These are phyloP conservation scores for Scedosporium minutisporum DNA, from an alignment of 2,329 filamentous ascomycete species.

Conservation along the genomic window DNA sequence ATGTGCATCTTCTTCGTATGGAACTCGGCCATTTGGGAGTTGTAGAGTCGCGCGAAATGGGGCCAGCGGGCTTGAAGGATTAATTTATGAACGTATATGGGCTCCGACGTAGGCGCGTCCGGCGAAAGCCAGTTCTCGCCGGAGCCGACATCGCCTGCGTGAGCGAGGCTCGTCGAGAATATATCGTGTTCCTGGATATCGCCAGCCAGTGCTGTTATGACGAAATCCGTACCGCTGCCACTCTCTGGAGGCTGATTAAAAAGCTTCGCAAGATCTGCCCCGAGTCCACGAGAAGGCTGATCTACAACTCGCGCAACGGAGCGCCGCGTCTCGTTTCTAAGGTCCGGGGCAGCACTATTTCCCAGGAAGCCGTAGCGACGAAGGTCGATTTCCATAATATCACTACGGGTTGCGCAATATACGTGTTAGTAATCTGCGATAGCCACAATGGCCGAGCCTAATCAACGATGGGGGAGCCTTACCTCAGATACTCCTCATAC, in stretches of 20 bases:
- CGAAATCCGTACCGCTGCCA: slow-evolving; percentile 82
- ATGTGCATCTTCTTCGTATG: slow-evolving; percentile 98
- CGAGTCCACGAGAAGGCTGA: slow-evolving; percentile 58
- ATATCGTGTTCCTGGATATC: slow-evolving; percentile 61
- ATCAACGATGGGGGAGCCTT: slow-evolving; percentile 7
- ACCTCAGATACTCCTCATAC: slow-evolving; percentile 79
- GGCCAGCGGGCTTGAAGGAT: slow-evolving; percentile 95
- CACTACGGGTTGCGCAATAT: slow-evolving; percentile 31
- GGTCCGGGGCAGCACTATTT: slow-evolving; percentile 56
- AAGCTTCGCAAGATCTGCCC: slow-evolving; percentile 72
- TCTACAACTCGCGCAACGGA: slow-evolving; percentile 37
- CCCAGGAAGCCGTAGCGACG: slow-evolving; percentile 85
- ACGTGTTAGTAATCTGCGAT: background rate
- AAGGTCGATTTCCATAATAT: slow-evolving; percentile 89
- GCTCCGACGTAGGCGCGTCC: slow-evolving; percentile 59
- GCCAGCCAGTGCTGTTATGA: slow-evolving; percentile 79
- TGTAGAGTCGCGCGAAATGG: slow-evolving; percentile 86
- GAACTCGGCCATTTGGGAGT: slow-evolving; percentile 92
- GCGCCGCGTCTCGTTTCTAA: slow-evolving; percentile 38
- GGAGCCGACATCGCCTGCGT: slow-evolving; percentile 29
- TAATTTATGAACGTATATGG: slow-evolving; percentile 90
- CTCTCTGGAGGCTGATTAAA: slow-evolving; percentile 81
- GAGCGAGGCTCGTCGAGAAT: slow-evolving; percentile 40
- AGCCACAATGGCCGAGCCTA: background rate
- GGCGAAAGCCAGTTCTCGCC: slow-evolving; percentile 49